Percentiles rank a stretch among this genome's conserved stretches.
phyloP scores from a whole-genome alignment of 2,329 filamentous ascomycete species.

The Trichophyton benhamiae region DNA sequence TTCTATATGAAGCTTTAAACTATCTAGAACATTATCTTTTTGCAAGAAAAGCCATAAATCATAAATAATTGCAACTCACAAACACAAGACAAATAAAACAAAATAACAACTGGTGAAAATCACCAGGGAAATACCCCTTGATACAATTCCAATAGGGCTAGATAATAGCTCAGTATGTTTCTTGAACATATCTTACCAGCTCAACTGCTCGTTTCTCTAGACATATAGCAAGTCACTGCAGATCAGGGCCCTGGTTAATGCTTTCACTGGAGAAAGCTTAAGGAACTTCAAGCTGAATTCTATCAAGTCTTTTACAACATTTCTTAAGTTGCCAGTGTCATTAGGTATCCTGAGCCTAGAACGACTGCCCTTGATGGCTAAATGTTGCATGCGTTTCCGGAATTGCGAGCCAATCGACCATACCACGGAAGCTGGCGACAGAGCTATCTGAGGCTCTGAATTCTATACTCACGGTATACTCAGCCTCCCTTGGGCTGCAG shows the following conservation, averaged over 20 bases:
- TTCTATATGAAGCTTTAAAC: no score
- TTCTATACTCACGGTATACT: background rate
- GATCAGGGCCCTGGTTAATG: background rate
- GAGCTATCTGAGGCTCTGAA: background rate
- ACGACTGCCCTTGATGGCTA: background rate
- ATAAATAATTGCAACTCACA: no score
- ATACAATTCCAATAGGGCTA: no score
- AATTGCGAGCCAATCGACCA: background rate
- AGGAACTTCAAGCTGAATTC: background rate
- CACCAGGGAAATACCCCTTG: no score
- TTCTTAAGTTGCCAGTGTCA: background rate
- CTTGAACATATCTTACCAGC: no score
- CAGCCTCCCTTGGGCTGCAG: background rate
- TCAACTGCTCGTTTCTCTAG: no score
- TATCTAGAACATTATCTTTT: no score
- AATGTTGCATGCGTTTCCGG: background rate
- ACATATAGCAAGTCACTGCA: no score
- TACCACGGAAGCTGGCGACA: background rate
- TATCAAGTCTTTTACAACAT: background rate
- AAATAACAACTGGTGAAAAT: no score
- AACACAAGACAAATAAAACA: no score
- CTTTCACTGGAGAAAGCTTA: background rate
- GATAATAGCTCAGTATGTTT: no score
- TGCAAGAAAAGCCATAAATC: no score
- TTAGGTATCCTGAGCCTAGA: background rate